Percentiles rank a stretch among this genome's conserved stretches.
phyloP scores from a whole-genome alignment of 176 grass and related monocot genomes.

The Oryza coarctata region DNA sequence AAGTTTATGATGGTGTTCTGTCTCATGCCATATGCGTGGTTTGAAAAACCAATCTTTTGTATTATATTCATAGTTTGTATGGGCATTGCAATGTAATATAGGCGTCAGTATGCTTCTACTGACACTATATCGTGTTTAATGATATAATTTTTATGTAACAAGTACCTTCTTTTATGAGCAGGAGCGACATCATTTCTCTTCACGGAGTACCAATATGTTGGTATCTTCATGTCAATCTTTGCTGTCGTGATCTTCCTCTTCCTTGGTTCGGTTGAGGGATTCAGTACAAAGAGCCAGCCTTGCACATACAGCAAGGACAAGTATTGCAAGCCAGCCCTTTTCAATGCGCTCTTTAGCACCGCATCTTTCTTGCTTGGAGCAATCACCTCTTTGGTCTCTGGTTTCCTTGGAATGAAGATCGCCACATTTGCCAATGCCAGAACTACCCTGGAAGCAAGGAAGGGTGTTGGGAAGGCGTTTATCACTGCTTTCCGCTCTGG shows the following conservation, averaged over 20 bases:
- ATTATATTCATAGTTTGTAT: too few species aligned
- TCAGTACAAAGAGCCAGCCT: conserved; percentile 63
- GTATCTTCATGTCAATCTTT: conserved; percentile 55
- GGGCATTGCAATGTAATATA: too few species aligned
- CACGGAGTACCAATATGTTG: conserved; percentile 65
- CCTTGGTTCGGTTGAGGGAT: conserved; percentile 70
- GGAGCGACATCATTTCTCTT: conserved; percentile 69
- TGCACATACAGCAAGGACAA: conserved; percentile 70
- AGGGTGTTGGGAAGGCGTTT: conserved; percentile 90
- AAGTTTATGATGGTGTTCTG: too few species aligned
- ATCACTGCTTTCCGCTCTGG: conserved; percentile 81
- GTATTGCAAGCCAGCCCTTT: conserved; percentile 70
- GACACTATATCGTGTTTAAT: not conserved
- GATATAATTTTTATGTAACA: conserved; percentile 24
- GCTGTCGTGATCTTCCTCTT: conserved; percentile 61
- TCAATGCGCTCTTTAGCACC: conserved; percentile 74
- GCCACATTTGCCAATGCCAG: conserved; percentile 88
- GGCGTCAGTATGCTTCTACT: too few species aligned
- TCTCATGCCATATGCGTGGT: too few species aligned
- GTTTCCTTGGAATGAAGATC: conserved; percentile 91
- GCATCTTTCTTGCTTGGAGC: conserved; percentile 78
- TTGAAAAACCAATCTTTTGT: too few species aligned
- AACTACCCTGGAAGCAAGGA: conserved; percentile 82
- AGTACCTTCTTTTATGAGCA: conserved; percentile 28
- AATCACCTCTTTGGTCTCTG: conserved; percentile 83